Base-by-base conservation (phyloP, 2,329 filamentous ascomycete genomes). In the Lasiodiplodia citricola region DNA sequence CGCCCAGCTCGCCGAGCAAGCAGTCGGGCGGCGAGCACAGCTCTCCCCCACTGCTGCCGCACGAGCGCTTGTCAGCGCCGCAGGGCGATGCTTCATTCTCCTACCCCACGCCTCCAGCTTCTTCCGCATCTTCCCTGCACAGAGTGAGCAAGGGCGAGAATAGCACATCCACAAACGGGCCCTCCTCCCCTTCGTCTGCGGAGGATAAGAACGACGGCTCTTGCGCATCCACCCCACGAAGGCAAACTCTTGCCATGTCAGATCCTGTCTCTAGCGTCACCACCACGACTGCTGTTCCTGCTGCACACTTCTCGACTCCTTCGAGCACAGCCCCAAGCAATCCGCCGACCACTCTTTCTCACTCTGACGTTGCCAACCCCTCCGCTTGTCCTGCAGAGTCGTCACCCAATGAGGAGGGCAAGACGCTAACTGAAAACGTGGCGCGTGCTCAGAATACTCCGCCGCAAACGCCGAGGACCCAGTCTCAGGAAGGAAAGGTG, bases 401-500 rank as follows among this genome's bases (percentile, higher is more conserved):
- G 82, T 86, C 87, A 80, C 88, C 89, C 78, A 84, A 88, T 85
- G 86, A 87, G 82, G 87, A 88, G 84, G 86, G 91, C 81, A 92
- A 88, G 85, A 91, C 91, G 92, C 94, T 97, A 93, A 97, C 94
- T 88, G 87, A 90, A 87, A 88, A 85, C 81, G 84, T 81, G 81
- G 82, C 79, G 80, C 80, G 83, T 76, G 80, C 80, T 82, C 79
- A 89, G 85, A 97, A 93, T 85, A 96, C 93, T 75, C 92, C 93
- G 74, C 90, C 94, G 70, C 94, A 95, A 74, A 96, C 95, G 68
- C 95, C 93, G 72, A 91, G 95, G 82, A 92, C 94, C 70, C 88
- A 95, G 76, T 97, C 93, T 68, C 86, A 88, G 79, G 88, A 88
- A 76, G 84, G 82, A 76, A 83, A 80, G 73, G 73, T 74, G 63